Evolutionary conservation across 2,329 filamentous ascomycete genomes (phyloP).

Genomic region (Sarocladium oryzae): DNA sequence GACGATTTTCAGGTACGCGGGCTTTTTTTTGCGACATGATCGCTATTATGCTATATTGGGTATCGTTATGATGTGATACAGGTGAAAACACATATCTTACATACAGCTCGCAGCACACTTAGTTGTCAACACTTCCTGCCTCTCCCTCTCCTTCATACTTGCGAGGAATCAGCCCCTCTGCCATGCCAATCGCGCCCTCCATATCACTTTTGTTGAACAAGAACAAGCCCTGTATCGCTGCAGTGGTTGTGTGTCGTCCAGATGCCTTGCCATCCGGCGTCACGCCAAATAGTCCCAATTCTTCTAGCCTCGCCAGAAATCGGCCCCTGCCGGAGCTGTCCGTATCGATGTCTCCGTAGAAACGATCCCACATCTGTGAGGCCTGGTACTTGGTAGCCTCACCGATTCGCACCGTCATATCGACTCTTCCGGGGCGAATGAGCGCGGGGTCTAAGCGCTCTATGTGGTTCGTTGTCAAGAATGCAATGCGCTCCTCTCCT

Average conservation of each 20-base stretch:
- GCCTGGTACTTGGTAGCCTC: constrained; percentile 85
- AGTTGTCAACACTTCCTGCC: background rate
- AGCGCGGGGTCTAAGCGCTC: constrained; percentile 84
- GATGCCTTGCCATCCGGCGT: constrained; percentile 40
- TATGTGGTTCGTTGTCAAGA: constrained; percentile 91
- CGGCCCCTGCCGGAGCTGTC: constrained; percentile 54
- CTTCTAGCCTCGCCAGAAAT: constrained; percentile 66
- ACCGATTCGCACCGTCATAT: constrained; percentile 86
- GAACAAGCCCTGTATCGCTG: constrained; percentile 89
- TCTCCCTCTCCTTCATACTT: constrained; percentile 43
- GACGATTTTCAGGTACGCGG: too few relatives aligned
- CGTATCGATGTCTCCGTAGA: constrained; percentile 77
- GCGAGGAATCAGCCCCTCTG: constrained; percentile 56
- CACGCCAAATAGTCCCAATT: constrained; percentile 63
- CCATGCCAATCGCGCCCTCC: constrained; percentile 78
- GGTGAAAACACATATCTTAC: background rate
- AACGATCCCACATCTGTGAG: constrained; percentile 83
- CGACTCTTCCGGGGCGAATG: constrained; percentile 84
- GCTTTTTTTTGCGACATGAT: too few relatives aligned
- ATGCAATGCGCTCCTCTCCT: constrained; percentile 87
- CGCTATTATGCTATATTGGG: background rate
- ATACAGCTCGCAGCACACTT: background rate
- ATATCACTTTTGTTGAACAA: constrained; percentile 91
- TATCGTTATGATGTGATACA: constrained; percentile 1
- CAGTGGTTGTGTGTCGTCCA: constrained; percentile 65